phyloP scores from a whole-genome alignment of 495 filamentous ascomycete species.

The Venustampulla echinocandica region DNA sequence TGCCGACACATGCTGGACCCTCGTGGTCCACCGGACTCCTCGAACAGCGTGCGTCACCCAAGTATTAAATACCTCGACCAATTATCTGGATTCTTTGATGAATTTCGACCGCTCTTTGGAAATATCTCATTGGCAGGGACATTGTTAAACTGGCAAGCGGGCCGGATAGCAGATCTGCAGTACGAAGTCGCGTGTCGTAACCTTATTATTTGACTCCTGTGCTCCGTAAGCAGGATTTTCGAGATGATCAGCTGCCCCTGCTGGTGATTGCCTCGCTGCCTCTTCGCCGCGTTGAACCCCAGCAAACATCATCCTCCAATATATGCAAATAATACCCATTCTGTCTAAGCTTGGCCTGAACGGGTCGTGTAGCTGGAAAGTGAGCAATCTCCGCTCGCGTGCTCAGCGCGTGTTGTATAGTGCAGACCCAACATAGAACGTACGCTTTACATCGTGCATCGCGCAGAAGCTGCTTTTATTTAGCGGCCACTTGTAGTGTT shows the following conservation, averaged over 20 bases:
- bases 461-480: background rate
- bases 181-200: background rate
- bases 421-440: background rate
- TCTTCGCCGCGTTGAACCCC: constrained; percentile 8
- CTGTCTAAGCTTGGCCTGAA: background rate
- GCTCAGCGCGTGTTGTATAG: constrained; percentile 1
- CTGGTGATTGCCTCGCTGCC: constrained; percentile 13
- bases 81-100: no score
- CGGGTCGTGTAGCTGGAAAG: background rate
- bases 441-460: background rate
- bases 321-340: constrained; percentile 12
- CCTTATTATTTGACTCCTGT: no score
- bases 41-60: no score
- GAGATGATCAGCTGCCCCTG: constrained; percentile 12
- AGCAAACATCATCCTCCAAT: constrained; percentile 19
- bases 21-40: no score
- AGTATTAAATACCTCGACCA: no score
- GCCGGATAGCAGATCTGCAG: background rate
- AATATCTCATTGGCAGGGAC: no score
- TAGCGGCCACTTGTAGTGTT: no score
- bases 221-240: constrained; percentile 12
- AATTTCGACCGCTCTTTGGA: no score
- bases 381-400: constrained; percentile 2
- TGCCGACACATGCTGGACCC: no score
- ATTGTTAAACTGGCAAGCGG: no score